These are phyloP conservation scores for Acorus gramineus DNA, from an alignment of 106 monocot genomes.

Conservation along the genomic window DNA sequence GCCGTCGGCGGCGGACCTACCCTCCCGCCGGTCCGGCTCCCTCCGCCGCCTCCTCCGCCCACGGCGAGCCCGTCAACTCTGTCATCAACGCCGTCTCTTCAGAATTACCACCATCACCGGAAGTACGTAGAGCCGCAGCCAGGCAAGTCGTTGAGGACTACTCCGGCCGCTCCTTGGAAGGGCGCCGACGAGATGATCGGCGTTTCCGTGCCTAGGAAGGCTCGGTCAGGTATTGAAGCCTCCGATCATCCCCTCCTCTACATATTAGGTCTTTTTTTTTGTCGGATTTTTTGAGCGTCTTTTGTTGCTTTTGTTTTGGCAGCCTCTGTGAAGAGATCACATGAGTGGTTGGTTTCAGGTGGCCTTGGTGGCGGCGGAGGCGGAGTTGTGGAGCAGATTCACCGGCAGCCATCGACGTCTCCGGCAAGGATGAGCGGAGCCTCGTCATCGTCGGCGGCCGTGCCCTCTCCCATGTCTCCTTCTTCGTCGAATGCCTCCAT, in stretches of 20 bases:
- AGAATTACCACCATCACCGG: slow-evolving; percentile 10
- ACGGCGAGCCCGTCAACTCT: slow-evolving; percentile 7
- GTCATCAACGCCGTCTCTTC: slow-evolving; percentile 1
- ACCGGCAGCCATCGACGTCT: slow-evolving; percentile 59
- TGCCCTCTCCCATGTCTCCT: slow-evolving; percentile 54
- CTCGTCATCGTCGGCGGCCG: slow-evolving; percentile 3
- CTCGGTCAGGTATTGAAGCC: slow-evolving; percentile 54
- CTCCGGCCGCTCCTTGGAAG: slow-evolving; percentile 36
- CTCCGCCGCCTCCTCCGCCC: background rate
- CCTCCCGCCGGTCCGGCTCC: no score
- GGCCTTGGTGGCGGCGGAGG: slow-evolving; percentile 24
- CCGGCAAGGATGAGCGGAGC: slow-evolving; percentile 35
- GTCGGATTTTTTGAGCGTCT: background rate
- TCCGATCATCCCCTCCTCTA: background rate
- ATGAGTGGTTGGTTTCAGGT: slow-evolving; percentile 65
- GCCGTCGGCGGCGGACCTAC: background rate
- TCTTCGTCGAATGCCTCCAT: slow-evolving; percentile 54
- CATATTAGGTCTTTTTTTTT: background rate
- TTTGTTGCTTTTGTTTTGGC: slow-evolving; percentile 20
- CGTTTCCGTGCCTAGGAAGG: slow-evolving; percentile 71
- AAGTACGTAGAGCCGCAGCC: slow-evolving; percentile 14
- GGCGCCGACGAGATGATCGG: slow-evolving; percentile 89
- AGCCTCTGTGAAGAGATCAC: slow-evolving; percentile 76
- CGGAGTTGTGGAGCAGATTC: slow-evolving; percentile 36
- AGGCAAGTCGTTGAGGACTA: slow-evolving; percentile 25